Percentiles rank a stretch among this genome's conserved stretches.
phyloP scores from a whole-genome alignment of 169 alveolate species.

The Plasmodium blacklocki region DNA sequence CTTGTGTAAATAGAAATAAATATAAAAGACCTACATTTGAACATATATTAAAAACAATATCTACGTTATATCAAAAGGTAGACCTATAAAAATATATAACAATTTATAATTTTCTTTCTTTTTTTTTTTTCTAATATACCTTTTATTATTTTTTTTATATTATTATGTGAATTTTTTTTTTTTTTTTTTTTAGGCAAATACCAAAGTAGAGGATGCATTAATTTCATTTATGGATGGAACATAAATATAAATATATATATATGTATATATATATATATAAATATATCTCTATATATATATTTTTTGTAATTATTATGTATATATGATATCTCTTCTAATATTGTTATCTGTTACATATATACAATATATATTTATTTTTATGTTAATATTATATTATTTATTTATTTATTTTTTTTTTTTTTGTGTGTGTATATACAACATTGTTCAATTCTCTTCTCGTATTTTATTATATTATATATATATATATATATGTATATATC shows the following conservation, averaged over 20 bases:
- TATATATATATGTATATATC: too few relatives aligned
- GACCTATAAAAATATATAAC: neutral
- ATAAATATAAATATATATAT: neutral
- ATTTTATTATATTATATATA: too few relatives aligned
- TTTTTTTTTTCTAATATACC: neutral
- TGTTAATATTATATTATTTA: too few relatives aligned
- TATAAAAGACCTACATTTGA: conserved; percentile 65
- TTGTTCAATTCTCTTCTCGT: too few relatives aligned
- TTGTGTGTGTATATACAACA: too few relatives aligned
- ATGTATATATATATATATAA: too few relatives aligned
- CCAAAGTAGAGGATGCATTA: conserved; percentile 75
- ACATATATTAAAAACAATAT: conserved; percentile 12
- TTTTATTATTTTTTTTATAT: conserved; percentile 7
- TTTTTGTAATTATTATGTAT: too few relatives aligned
- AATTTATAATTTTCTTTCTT: neutral
- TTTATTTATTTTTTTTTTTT: too few relatives aligned
- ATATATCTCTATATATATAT: too few relatives aligned
- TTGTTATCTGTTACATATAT: too few relatives aligned
- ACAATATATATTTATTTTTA: too few relatives aligned
- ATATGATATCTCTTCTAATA: too few relatives aligned
- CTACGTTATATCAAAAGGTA: conserved; percentile 57
- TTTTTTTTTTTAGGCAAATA: conserved; percentile 34
- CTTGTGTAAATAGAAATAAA: conserved; percentile 40
- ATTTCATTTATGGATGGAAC: conserved; percentile 77
- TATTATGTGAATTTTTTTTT: conserved; percentile 4